Conservation (phyloP, 352 stramenopile species). For the Pilasporangium apinafurcum region DNA sequence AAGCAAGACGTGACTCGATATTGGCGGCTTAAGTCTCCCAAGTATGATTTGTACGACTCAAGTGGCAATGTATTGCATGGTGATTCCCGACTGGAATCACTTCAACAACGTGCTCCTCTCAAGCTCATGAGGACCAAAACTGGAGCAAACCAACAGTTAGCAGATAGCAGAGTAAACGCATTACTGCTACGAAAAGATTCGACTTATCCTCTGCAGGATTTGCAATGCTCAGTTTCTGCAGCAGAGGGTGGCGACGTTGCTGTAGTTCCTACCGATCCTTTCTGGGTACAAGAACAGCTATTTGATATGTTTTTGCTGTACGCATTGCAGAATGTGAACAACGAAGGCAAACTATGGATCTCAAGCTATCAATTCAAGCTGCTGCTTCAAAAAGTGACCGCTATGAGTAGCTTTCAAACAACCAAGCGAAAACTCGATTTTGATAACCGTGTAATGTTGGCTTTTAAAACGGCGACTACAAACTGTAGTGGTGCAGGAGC, state of each 20-base stretch:
- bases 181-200: background rate
- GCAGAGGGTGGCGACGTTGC: too few species aligned
- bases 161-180: background rate
- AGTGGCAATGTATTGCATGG: constrained; percentile 13
- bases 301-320: constrained; percentile 62
- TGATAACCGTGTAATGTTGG: constrained; percentile 23
- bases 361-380: constrained; percentile 68
- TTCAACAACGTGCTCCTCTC: constrained; percentile 5
- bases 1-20: constrained; percentile 36
- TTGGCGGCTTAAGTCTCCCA: constrained; percentile 32
- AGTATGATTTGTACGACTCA: constrained; percentile 33
- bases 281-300: constrained; percentile 50
- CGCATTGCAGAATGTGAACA: constrained; percentile 44
- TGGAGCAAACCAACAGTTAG: background rate
- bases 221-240: too few species aligned
- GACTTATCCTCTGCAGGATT: too few species aligned
- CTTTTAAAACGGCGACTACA: constrained; percentile 21
- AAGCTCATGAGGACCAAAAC: constrained; percentile 11
- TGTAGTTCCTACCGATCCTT: too few species aligned
- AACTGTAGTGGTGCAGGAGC: constrained; percentile 17
- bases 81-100: constrained; percentile 13
- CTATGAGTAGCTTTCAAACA: constrained; percentile 8
- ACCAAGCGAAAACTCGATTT: constrained; percentile 34
- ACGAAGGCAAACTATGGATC: constrained; percentile 36
- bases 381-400: constrained; percentile 31